Percentiles rank a stretch among this genome's conserved stretches.
Conservation (phyloP, 78 protist genomes). For the Dictyostelium capitatum region DNA sequence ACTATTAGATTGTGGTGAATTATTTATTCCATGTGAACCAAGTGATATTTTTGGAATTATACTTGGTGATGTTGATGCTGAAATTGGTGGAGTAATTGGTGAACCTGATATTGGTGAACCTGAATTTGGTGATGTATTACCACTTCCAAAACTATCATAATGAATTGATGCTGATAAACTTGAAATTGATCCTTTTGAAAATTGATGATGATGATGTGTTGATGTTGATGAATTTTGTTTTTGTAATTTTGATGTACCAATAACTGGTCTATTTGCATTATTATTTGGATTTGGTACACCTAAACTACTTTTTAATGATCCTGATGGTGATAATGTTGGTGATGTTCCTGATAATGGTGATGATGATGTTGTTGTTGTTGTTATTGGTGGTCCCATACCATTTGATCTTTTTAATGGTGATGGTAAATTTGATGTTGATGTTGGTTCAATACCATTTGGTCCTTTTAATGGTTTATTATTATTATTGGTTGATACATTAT, state of each 20-base stretch:
- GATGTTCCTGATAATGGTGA: background rate
- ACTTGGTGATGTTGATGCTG: background rate
- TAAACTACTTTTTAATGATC: background rate
- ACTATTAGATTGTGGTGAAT: background rate
- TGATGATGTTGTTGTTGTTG: background rate
- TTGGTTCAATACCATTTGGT: too few relatives aligned
- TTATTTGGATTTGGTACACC: constrained; percentile 14
- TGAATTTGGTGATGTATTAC: background rate
- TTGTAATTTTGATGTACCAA: background rate
- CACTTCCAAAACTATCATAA: background rate
- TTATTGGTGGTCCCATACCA: constrained; percentile 1
- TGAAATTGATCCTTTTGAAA: background rate
- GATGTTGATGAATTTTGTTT: background rate
- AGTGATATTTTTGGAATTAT: background rate
- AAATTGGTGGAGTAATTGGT: background rate
- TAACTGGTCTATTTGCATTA: background rate
- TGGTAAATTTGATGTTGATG: background rate
- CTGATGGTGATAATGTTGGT: background rate
- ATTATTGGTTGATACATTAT: background rate
- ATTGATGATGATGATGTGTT: background rate
- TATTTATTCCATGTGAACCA: background rate
- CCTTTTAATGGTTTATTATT: constrained; percentile 5
- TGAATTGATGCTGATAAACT: constrained; percentile 19
- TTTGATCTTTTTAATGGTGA: background rate
- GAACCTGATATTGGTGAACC: constrained; percentile 11